Conservation (phyloP, 495 filamentous ascomycete species). For the Staphylotrichum tortipilum region DNA sequence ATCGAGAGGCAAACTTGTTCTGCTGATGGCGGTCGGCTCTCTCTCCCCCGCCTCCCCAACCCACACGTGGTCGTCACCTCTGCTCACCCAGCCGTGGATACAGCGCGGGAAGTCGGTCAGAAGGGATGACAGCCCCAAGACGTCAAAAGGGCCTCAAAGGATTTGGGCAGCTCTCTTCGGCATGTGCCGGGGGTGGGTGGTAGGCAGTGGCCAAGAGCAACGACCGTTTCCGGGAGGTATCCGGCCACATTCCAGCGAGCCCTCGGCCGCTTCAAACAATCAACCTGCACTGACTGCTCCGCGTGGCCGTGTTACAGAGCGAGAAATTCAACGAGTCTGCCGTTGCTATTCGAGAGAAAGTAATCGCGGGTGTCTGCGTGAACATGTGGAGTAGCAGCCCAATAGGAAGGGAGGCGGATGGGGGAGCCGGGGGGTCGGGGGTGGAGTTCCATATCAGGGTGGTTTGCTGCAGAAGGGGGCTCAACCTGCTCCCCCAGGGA, state of each 20-base stretch:
- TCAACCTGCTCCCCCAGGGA: neutral
- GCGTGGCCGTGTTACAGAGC: constrained; percentile 2
- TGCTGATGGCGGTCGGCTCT: neutral
- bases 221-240: constrained; percentile 19
- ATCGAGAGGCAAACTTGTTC: neutral
- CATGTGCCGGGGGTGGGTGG: constrained; percentile 4
- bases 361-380: constrained; percentile 17
- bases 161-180: constrained; percentile 5
- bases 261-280: constrained; percentile 7
- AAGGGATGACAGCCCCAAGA: neutral
- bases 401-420: neutral
- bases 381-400: constrained; percentile 19
- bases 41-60: no score
- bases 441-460: neutral
- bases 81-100: neutral
- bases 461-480: constrained; percentile 9
- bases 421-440: neutral
- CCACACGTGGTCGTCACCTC: no score
- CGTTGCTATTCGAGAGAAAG: constrained; percentile 12
- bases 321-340: constrained; percentile 4
- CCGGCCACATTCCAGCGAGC: constrained; percentile 18
- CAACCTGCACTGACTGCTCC: constrained; percentile 3
- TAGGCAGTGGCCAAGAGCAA: neutral
- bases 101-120: neutral
- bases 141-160: constrained; percentile 2